Evolutionary conservation across 805 yeast species (phyloP), one percentile per base, ranked within the genome.

Genomic region (Candida ficus): DNA sequence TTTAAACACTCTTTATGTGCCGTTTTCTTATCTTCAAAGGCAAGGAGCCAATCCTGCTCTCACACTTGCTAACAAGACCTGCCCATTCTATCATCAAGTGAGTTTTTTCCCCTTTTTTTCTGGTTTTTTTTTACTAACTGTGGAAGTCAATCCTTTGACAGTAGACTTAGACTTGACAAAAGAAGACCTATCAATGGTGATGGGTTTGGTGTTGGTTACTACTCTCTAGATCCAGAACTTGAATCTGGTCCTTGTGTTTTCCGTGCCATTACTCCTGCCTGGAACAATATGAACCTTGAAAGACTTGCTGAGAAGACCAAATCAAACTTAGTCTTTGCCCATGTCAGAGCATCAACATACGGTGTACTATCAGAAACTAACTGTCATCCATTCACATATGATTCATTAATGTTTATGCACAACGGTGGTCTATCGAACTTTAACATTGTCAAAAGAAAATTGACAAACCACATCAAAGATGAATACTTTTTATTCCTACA

Each of bases 141-240:
- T n/a, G 20, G 16, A 7, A 63, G 67, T 60, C 99, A 93, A 58
- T 86, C 96, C 3, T 93, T 85, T 56, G 99, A 93, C 59, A 80
- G 93, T 30, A 65, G 99, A 36, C 70, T 93, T 29, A 71, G 99
- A 41, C 70, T 93, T 14, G 98, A 93, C 56, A 81, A 79, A 53
- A 62, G 95, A 49, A 77, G 95, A 38, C 98, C 99, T 2, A 87
- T 93, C 51, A 93, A 93, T 60, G 99, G 99, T 31, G 99, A 93
- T 62, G 99, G 99, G 1, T 93, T 93, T 61, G 99, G 99, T 2
- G 91, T 93, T 18, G 98, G 98, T 1, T 93, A 93, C 64, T 93
- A 93, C 57, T 71, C 80, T 4, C 53, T 66, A n/a, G 83, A 76
- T 33, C 64, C 64, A 9, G 80, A 76, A 35, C 62, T 75, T 16